Percentiles rank a stretch among this genome's conserved stretches.
These are phyloP conservation scores for Boletellus sp. DNA, from an alignment of 1,284 basidiomycete species.

Conservation along the genomic window DNA sequence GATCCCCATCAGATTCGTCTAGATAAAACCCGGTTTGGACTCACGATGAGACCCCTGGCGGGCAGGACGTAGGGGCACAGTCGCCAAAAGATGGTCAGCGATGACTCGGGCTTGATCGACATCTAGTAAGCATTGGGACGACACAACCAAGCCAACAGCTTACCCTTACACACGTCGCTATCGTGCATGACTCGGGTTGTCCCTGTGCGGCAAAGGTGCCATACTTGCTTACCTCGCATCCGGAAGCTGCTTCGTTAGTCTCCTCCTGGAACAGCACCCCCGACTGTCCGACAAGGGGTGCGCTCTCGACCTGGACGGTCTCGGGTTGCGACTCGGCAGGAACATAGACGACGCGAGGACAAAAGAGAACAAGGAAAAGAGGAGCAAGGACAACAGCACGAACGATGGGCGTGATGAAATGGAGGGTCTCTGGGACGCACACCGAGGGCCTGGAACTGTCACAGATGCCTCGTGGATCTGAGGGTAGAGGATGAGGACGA, in stretches of 20 bases:
- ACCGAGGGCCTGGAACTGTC: conserved; percentile 33
- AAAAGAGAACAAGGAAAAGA: conserved; percentile 53
- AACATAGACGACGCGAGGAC: conserved; percentile 60
- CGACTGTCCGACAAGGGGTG: conserved; percentile 30
- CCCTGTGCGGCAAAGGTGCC: conserved; percentile 49
- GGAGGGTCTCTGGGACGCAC: conserved; percentile 47
- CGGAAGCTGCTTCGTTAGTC: conserved; percentile 20
- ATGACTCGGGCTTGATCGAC: conserved; percentile 15
- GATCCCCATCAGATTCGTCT: conserved; percentile 7
- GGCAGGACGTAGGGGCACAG: conserved; percentile 21
- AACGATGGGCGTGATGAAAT: conserved; percentile 60
- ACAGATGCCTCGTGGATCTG: conserved; percentile 25
- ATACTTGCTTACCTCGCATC: conserved; percentile 50
- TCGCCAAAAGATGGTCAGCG: conserved; percentile 17
- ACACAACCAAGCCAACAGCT: background rate
- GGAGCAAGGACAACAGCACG: conserved; percentile 62
- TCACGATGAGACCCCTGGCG: conserved; percentile 23
- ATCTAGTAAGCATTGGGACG: background rate
- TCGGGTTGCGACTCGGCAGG: conserved; percentile 36
- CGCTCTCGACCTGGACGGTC: conserved; percentile 19
- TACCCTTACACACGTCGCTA: conserved; percentile 9
- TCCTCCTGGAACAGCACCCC: conserved; percentile 26
- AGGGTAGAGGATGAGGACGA: background rate
- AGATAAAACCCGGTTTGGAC: background rate
- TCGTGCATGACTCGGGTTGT: conserved; percentile 7